Evolutionary conservation across 176 grass and related monocot species (phyloP).

Genomic region (Cenchrus americanus): DNA sequence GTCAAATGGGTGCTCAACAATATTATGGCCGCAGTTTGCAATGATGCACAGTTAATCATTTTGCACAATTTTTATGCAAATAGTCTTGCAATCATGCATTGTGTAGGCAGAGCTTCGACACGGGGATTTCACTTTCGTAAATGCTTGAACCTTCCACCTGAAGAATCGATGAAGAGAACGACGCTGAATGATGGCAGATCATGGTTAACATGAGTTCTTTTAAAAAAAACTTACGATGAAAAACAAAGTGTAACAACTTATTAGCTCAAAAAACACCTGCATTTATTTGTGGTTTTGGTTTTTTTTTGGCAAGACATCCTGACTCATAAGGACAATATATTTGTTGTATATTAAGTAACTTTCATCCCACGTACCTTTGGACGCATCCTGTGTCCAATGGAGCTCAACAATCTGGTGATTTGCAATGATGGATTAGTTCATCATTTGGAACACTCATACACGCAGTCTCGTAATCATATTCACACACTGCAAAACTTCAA

Average conservation of each 20-base stretch:
- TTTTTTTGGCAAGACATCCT: too few species aligned
- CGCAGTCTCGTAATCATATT: neutral
- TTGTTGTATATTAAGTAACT: too few species aligned
- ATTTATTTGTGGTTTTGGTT: too few species aligned
- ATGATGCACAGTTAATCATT: neutral
- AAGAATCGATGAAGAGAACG: neutral
- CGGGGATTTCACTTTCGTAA: neutral
- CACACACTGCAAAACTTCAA: neutral
- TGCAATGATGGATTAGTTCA: neutral
- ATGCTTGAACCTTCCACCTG: neutral
- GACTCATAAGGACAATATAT: too few species aligned
- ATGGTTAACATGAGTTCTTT: neutral
- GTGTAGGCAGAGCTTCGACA: neutral
- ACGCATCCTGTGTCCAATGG: too few species aligned
- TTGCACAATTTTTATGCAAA: neutral
- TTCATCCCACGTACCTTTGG: too few species aligned
- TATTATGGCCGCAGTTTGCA: too few species aligned
- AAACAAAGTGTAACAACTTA: neutral
- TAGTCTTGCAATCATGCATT: conserved; percentile 1
- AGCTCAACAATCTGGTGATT: neutral
- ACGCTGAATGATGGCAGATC: neutral
- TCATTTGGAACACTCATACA: neutral
- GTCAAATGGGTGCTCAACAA: too few species aligned
- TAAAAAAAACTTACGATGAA: neutral
- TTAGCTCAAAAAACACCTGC: too few species aligned